Conservation (phyloP, 73 alveolate genomes). For the Durusdinium trenchii region DNA sequence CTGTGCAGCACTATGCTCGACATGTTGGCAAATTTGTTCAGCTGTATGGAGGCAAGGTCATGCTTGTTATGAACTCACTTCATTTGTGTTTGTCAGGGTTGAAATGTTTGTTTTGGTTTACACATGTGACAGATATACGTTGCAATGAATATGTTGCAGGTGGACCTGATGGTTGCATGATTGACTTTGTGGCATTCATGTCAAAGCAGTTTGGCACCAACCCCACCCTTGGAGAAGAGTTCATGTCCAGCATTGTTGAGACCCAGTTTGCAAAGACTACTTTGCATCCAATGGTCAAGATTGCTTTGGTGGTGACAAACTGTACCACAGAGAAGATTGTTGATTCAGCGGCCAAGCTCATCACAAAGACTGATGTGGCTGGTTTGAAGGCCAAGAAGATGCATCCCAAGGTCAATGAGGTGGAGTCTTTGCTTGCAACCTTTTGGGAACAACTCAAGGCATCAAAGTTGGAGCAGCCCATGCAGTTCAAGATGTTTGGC, state of each 20-base stretch:
- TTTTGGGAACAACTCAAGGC: background rate
- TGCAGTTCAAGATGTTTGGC: background rate
- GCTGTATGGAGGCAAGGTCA: background rate
- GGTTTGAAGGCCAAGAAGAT: background rate
- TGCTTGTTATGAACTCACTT: background rate
- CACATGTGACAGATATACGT: background rate
- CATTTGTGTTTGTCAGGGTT: no score
- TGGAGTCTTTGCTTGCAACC: background rate
- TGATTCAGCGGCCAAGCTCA: background rate
- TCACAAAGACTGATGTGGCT: background rate
- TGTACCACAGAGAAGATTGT: background rate
- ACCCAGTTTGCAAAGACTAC: background rate
- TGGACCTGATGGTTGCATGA: background rate
- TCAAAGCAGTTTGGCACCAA: background rate
- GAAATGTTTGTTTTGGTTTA: background rate
- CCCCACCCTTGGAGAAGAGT: background rate
- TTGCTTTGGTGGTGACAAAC: background rate
- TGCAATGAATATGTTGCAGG: background rate
- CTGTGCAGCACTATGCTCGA: background rate
- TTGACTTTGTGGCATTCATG: background rate
- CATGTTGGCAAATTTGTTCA: background rate
- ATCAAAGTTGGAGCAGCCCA: background rate
- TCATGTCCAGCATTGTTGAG: background rate
- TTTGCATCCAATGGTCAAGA: background rate
- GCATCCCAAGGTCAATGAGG: background rate